A percentile compares a stretch with the other conserved stretches of the same genome.
Evolutionary conservation across 73 alveolate genomes (phyloP).

Genomic region (Loxodes magnus): DNA sequence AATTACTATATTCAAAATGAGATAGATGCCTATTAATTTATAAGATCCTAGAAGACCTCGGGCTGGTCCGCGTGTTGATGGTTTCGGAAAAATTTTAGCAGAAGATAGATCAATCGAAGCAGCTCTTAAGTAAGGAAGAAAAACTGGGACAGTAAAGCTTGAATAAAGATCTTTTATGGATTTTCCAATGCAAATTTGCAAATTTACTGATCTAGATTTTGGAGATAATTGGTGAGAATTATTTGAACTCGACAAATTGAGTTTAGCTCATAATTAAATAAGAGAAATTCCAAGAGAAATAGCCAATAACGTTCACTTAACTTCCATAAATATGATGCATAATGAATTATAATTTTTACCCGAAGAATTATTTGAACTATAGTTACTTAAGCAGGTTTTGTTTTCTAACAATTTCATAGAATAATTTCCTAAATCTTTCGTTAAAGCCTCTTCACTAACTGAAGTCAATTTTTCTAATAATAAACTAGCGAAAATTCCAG

Average conservation of each 20-base stretch:
- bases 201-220: conserved; percentile 23
- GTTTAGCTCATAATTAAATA: conserved; percentile 61
- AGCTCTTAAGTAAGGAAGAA: conserved; percentile 35
- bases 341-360: conserved; percentile 53
- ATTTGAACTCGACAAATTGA: conserved; percentile 55
- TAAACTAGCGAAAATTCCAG: conserved; percentile 56
- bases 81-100: background rate
- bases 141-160: conserved; percentile 25
- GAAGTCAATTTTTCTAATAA: conserved; percentile 71
- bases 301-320: conserved; percentile 20
- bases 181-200: conserved; percentile 39
- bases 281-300: conserved; percentile 50
- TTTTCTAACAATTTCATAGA: conserved; percentile 51
- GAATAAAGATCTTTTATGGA: conserved; percentile 18
- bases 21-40: too few relatives aligned
- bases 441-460: conserved; percentile 45
- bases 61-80: too few relatives aligned
- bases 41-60: too few relatives aligned
- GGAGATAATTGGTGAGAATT: conserved; percentile 91
- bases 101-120: conserved; percentile 21
- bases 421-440: conserved; percentile 46
- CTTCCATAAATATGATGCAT: conserved; percentile 34
- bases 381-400: conserved; percentile 61
- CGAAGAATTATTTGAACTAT: conserved; percentile 34
- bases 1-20: too few relatives aligned